Conservation (phyloP, 176 grass and related monocot genomes). For the Musa beccarii region DNA sequence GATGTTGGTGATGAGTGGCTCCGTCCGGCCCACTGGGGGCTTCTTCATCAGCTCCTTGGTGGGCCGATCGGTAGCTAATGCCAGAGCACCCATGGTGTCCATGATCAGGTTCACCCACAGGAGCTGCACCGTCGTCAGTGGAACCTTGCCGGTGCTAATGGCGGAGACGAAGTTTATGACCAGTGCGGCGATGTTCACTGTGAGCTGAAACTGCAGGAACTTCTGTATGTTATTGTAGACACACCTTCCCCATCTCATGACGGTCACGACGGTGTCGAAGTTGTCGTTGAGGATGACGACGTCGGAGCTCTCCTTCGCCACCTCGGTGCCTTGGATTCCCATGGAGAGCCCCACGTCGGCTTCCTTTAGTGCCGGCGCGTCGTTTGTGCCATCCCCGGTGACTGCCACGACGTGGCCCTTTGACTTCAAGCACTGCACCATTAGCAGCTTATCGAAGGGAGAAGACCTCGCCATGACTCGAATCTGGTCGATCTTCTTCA, state of each 20-base stretch:
- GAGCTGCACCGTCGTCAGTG: constrained; percentile 57
- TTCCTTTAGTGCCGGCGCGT: constrained; percentile 73
- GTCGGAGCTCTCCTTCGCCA: constrained; percentile 86
- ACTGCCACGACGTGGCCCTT: constrained; percentile 76
- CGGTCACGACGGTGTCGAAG: constrained; percentile 63
- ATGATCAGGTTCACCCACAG: constrained; percentile 88
- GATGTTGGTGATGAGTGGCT: constrained; percentile 70
- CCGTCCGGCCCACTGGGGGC: constrained; percentile 41
- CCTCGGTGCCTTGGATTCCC: constrained; percentile 76
- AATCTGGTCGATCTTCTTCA: constrained; percentile 39
- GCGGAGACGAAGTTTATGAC: constrained; percentile 51
- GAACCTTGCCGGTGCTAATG: constrained; percentile 31
- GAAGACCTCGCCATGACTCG: constrained; percentile 53
- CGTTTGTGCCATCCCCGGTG: constrained; percentile 70
- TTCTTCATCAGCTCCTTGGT: constrained; percentile 45
- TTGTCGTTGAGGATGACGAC: constrained; percentile 79
- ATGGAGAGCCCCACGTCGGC: constrained; percentile 73
- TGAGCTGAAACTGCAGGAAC: constrained; percentile 84
- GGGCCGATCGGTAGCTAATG: constrained; percentile 48
- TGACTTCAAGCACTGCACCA: constrained; percentile 70
- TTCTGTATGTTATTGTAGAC: constrained; percentile 82
- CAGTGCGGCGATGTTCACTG: constrained; percentile 56
- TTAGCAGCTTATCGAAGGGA: constrained; percentile 51
- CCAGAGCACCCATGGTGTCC: constrained; percentile 78
- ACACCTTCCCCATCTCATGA: constrained; percentile 68